phyloP scores from a whole-genome alignment of 345 rosid genomes.

The Mangifera indica region DNA sequence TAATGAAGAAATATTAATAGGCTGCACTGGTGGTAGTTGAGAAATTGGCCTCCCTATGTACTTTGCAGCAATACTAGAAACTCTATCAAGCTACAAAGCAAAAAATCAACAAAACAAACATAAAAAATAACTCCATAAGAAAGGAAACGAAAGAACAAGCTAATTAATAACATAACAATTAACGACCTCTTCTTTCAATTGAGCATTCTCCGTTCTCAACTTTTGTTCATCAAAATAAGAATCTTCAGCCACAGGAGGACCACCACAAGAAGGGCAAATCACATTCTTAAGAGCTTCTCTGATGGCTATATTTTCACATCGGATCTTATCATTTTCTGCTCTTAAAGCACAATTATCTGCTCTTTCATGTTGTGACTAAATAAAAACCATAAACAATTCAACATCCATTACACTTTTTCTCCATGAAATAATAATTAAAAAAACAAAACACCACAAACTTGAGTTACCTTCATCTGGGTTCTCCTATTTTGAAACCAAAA shows the following conservation, averaged over 20 bases:
- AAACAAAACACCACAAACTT: not conserved
- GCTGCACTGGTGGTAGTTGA: conserved; percentile 78
- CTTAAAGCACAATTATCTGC: conserved; percentile 77
- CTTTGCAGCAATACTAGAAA: conserved; percentile 93
- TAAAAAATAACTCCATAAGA: not conserved
- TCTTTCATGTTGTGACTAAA: conserved; percentile 89
- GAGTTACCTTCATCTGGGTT: conserved; percentile 89
- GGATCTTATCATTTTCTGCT: conserved; percentile 88
- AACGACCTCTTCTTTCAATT: conserved; percentile 84
- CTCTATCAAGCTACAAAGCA: conserved; percentile 76
- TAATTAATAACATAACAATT: not conserved
- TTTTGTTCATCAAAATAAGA: conserved; percentile 86
- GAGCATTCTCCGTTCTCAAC: conserved; percentile 80
- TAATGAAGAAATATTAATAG: conserved; percentile 68
- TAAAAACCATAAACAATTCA: not conserved
- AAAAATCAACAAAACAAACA: conserved; percentile 14
- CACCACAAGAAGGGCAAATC: conserved; percentile 93
- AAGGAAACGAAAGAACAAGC: not conserved
- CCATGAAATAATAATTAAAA: conserved; percentile 15
- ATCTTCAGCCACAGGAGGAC: conserved; percentile 78
- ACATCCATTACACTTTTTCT: not conserved
- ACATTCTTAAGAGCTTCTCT: conserved; percentile 89
- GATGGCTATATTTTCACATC: conserved; percentile 93
- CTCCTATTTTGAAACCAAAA: conserved; percentile 98
- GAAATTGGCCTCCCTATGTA: conserved; percentile 95